Percentiles rank a stretch among this genome's conserved stretches.
phyloP scores from a whole-genome alignment of 2,329 filamentous ascomycete species.

The Plectosphaerella plurivora region DNA sequence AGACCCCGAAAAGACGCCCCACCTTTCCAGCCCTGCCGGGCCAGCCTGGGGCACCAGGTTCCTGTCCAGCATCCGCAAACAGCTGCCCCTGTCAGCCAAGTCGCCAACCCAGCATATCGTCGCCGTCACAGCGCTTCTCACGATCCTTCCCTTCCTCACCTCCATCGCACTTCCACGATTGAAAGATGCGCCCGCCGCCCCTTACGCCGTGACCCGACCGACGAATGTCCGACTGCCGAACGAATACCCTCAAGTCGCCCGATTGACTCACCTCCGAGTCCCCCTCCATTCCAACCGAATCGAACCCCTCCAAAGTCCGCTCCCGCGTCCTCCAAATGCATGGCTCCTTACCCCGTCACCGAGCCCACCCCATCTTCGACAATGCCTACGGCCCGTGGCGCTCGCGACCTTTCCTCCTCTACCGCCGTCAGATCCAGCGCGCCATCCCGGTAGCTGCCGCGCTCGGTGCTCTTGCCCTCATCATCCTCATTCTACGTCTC shows the following conservation, averaged over 20 bases:
- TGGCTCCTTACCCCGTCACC: slow-evolving; percentile 1
- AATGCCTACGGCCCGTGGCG: background rate
- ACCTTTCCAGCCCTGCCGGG: too few species aligned
- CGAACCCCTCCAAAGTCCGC: background rate
- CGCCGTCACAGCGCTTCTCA: too few species aligned
- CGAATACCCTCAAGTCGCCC: background rate
- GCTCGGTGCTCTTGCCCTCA: background rate
- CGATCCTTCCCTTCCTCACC: too few species aligned
- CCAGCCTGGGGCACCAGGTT: too few species aligned
- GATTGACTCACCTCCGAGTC: background rate
- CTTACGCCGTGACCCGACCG: background rate
- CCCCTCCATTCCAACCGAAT: background rate
- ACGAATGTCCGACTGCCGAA: background rate
- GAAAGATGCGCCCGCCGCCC: background rate
- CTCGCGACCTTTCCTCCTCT: background rate
- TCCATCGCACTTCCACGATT: too few species aligned
- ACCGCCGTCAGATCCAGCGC: slow-evolving; percentile 1
- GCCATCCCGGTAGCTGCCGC: background rate
- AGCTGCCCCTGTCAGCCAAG: too few species aligned
- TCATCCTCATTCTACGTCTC: background rate
- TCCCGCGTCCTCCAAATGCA: background rate
- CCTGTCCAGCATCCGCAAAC: too few species aligned
- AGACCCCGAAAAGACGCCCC: too few species aligned
- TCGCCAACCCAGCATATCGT: too few species aligned
- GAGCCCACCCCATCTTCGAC: slow-evolving; percentile 2